These are phyloP conservation scores for Buddleja alternifolia DNA, from an alignment of 257 asterid species.

Conservation along the genomic window DNA sequence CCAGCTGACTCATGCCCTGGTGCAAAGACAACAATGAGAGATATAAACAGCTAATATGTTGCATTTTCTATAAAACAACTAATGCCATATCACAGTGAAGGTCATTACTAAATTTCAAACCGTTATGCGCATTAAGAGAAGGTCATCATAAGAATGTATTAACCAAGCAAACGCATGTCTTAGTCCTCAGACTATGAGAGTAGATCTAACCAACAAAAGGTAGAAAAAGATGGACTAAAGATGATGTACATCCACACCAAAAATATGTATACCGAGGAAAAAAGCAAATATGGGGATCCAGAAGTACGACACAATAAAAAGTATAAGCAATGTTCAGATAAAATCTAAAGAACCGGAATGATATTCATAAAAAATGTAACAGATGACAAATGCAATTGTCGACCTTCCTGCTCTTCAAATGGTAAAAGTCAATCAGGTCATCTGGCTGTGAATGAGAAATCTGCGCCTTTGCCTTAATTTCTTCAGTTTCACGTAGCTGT, in stretches of 20 bases:
- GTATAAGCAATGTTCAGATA: constrained; percentile 2
- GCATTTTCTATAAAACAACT: constrained; percentile 18
- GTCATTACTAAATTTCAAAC: constrained; percentile 14
- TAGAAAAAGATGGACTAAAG: neutral
- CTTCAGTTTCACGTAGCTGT: constrained; percentile 91
- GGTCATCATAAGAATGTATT: neutral
- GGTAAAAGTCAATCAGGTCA: constrained; percentile 97
- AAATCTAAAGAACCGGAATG: neutral
- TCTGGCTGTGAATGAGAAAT: constrained; percentile 90
- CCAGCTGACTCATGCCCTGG: constrained; percentile 98
- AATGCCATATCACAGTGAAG: constrained; percentile 15
- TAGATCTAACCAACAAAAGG: neutral
- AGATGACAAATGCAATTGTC: constrained; percentile 25
- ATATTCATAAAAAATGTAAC: constrained; percentile 24
- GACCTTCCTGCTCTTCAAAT: constrained; percentile 97
- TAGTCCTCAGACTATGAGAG: neutral
- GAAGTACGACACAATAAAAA: neutral
- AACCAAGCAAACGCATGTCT: neutral
- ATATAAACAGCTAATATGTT: constrained; percentile 11
- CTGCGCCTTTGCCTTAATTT: constrained; percentile 87
- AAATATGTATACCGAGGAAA: neutral
- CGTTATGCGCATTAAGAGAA: constrained; percentile 17
- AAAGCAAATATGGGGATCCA: neutral
- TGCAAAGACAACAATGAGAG: constrained; percentile 23
- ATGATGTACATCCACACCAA: neutral